A percentile compares a stretch with the other conserved stretches of the same genome.
phyloP scores from a whole-genome alignment of 179 eudicot genomes.

The Beta macrorhiza region DNA sequence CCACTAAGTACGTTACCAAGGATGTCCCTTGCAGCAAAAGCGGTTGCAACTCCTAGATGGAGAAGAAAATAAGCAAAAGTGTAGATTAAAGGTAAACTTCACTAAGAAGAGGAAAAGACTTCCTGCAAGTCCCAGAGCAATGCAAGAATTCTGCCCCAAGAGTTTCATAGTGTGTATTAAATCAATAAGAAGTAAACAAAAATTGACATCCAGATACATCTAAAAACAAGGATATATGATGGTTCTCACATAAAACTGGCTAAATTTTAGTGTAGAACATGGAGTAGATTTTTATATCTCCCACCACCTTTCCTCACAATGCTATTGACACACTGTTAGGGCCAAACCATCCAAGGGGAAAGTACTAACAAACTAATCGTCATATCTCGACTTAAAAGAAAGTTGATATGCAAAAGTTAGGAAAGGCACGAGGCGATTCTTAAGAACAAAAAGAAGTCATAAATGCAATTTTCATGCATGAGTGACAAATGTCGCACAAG shows the following conservation, averaged over 20 bases:
- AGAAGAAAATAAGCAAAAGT: neutral
- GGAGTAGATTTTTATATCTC: neutral
- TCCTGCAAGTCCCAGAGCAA: neutral
- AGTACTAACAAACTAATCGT: neutral
- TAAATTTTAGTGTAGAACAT: neutral
- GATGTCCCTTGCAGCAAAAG: slow-evolving; percentile 87
- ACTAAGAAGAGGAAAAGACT: neutral
- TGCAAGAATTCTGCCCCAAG: neutral
- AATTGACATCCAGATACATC: neutral
- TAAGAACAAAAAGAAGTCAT: neutral
- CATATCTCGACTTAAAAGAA: neutral
- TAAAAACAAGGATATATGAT: neutral
- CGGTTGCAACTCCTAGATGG: slow-evolving; percentile 92
- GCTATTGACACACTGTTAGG: neutral
- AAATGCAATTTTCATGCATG: neutral
- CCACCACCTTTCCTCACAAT: neutral
- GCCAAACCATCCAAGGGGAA: neutral
- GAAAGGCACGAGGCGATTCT: neutral
- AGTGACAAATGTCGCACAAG: neutral
- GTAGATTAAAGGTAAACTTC: neutral
- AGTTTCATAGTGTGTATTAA: neutral
- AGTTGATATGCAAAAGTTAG: neutral
- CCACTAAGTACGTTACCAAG: slow-evolving; percentile 98
- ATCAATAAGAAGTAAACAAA: neutral
- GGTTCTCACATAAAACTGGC: neutral